These are phyloP conservation scores for Prunus dulcis DNA, from an alignment of 306 rosid genomes.

Conservation along the genomic window DNA sequence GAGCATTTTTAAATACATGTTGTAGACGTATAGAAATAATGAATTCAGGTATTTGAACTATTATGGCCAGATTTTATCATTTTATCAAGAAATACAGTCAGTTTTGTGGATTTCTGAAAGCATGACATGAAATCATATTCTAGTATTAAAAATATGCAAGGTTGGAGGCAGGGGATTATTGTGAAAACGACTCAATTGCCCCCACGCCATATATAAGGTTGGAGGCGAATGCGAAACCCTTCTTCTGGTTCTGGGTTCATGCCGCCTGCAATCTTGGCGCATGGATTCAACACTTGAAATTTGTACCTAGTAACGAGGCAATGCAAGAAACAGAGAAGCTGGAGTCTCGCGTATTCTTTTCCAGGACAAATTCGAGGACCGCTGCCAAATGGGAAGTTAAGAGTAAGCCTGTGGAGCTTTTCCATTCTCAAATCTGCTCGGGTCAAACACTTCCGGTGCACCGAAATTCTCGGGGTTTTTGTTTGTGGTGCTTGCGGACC, in stretches of 20 bases:
- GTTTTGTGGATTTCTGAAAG: not conserved
- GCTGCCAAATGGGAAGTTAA: constrained; percentile 50
- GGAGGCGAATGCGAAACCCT: constrained; percentile 45
- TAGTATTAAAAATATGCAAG: not conserved
- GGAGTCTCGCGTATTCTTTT: constrained; percentile 48
- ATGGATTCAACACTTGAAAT: constrained; percentile 41
- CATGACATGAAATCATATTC: not conserved
- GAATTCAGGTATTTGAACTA: not conserved
- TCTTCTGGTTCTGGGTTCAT: constrained; percentile 35
- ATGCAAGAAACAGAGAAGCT: constrained; percentile 47
- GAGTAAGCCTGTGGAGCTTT: constrained; percentile 39
- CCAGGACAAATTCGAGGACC: constrained; percentile 65
- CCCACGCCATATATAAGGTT: not conserved
- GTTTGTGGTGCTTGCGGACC: constrained; percentile 39
- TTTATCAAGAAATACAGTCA: not conserved
- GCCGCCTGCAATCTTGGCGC: constrained; percentile 39
- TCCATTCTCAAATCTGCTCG: constrained; percentile 45
- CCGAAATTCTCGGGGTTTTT: constrained; percentile 33
- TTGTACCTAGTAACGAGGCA: constrained; percentile 41
- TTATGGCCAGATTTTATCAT: not conserved
- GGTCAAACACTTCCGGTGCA: constrained; percentile 44
- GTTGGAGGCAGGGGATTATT: constrained; percentile 21
- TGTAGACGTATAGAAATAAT: not conserved
- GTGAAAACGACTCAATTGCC: too few relatives aligned
- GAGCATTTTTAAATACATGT: constrained; percentile 1